Evolutionary conservation across 106 monocot genomes (phyloP).

Genomic region (Acorus calamus): DNA sequence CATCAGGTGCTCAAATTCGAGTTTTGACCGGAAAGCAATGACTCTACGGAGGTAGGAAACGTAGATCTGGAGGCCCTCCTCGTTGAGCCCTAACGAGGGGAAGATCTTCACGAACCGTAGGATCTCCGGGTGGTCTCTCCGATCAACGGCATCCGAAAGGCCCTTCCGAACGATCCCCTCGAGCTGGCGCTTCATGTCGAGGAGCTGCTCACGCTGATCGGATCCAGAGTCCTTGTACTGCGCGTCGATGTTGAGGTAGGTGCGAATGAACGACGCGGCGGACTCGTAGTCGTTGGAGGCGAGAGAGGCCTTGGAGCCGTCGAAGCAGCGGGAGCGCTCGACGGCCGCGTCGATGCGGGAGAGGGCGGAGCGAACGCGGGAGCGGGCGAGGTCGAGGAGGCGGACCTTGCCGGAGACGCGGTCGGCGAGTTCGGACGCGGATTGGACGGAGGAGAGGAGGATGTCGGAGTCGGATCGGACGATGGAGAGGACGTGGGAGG

Average conservation of each 20-base stretch:
- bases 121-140: conserved; percentile 53
- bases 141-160: conserved; percentile 56
- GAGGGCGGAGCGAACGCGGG: conserved; percentile 44
- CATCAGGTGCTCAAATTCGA: conserved; percentile 71
- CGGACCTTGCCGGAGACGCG: conserved; percentile 58
- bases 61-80: conserved; percentile 84
- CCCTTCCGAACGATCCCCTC: conserved; percentile 48
- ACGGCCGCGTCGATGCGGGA: conserved; percentile 54
- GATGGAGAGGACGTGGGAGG: conserved; percentile 50
- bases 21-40: conserved; percentile 50
- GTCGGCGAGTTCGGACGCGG: conserved; percentile 59
- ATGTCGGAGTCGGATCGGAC: conserved; percentile 46
- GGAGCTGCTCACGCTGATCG: conserved; percentile 62
- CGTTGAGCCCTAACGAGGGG: conserved; percentile 56
- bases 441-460: conserved; percentile 50
- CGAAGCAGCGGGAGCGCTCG: conserved; percentile 50
- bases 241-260: conserved; percentile 71
- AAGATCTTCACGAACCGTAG: conserved; percentile 69
- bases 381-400: conserved; percentile 72
- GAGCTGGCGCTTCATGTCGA: conserved; percentile 51
- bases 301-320: conserved; percentile 38
- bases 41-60: conserved; percentile 76
- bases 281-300: conserved; percentile 54
- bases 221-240: conserved; percentile 31
- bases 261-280: conserved; percentile 42